These are phyloP conservation scores for Diutina scorzettiae DNA, from an alignment of 1,139 yeast species.

Conservation along the genomic window DNA sequence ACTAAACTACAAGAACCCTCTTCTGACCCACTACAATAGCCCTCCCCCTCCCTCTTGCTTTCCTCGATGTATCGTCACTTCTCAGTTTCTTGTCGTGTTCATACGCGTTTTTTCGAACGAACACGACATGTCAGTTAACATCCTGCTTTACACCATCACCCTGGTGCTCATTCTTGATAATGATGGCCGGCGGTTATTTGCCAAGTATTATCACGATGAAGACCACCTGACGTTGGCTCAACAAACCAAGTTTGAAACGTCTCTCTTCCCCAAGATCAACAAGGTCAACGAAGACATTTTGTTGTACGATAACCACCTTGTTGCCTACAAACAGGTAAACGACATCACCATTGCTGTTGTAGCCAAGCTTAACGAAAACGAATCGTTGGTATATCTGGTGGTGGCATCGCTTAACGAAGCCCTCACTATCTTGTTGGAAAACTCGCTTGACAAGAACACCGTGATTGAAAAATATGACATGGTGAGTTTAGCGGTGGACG, in stretches of 20 bases:
- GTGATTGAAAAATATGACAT: constrained; percentile 77
- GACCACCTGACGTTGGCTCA: constrained; percentile 36
- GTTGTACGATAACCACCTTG: constrained; percentile 64
- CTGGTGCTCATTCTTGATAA: constrained; percentile 73
- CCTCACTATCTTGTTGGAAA: constrained; percentile 61
- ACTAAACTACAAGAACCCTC: too few relatives aligned
- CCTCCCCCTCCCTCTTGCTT: too few relatives aligned
- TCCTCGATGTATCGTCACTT: too few relatives aligned
- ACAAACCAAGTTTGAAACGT: constrained; percentile 68
- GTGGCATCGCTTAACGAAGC: constrained; percentile 74
- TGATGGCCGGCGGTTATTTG: constrained; percentile 68
- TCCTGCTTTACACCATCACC: constrained; percentile 67
- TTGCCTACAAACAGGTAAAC: constrained; percentile 80
- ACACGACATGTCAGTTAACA: constrained; percentile 46
- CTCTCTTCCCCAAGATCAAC: constrained; percentile 60
- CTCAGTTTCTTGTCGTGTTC: too few relatives aligned
- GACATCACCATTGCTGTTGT: constrained; percentile 63
- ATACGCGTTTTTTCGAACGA: too few relatives aligned
- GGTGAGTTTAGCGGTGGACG: constrained; percentile 80
- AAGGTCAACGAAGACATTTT: constrained; percentile 74
- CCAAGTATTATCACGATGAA: constrained; percentile 65
- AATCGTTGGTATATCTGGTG: constrained; percentile 66
- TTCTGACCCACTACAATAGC: too few relatives aligned
- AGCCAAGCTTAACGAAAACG: constrained; percentile 71
- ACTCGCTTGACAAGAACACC: constrained; percentile 68